Evolutionary conservation across 441 rosid species (phyloP).

Genomic region (Erysimum cheiri): DNA sequence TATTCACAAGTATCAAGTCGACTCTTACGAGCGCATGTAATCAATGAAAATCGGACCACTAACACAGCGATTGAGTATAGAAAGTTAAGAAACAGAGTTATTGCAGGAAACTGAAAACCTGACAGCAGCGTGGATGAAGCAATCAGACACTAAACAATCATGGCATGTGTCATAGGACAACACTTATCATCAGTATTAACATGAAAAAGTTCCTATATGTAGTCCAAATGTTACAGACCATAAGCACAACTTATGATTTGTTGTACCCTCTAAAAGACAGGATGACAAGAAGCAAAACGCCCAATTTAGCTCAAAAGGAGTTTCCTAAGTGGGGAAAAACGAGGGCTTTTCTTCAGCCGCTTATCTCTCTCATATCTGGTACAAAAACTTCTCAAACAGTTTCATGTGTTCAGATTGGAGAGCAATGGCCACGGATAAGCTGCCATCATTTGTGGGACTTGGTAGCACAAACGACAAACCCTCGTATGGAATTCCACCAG

Average conservation of each 20-base stretch:
- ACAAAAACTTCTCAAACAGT: slow-evolving; percentile 73
- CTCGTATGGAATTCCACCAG: slow-evolving; percentile 91
- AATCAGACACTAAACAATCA: slow-evolving; percentile 16
- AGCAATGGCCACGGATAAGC: slow-evolving; percentile 87
- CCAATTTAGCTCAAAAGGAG: slow-evolving; percentile 23
- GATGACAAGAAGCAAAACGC: slow-evolving; percentile 33
- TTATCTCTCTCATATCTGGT: slow-evolving; percentile 46
- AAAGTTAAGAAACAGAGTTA: slow-evolving; percentile 20
- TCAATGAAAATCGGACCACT: neutral
- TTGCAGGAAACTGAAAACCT: slow-evolving; percentile 21
- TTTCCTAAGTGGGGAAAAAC: slow-evolving; percentile 27
- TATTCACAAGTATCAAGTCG: neutral
- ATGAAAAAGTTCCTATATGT: slow-evolving; percentile 31
- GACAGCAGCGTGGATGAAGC: slow-evolving; percentile 11
- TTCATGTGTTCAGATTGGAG: slow-evolving; percentile 88
- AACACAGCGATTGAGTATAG: neutral
- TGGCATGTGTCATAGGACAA: slow-evolving; percentile 4
- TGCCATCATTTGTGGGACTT: slow-evolving; percentile 79
- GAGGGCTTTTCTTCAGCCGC: slow-evolving; percentile 17
- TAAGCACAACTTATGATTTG: slow-evolving; percentile 20
- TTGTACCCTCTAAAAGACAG: slow-evolving; percentile 38
- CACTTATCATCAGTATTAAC: slow-evolving; percentile 40
- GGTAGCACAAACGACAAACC: slow-evolving; percentile 89
- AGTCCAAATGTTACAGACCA: slow-evolving; percentile 41
- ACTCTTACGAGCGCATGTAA: neutral